Evolutionary conservation across 1,284 basidiomycete species (phyloP).

Genomic region (Sporisorium exsertum): DNA sequence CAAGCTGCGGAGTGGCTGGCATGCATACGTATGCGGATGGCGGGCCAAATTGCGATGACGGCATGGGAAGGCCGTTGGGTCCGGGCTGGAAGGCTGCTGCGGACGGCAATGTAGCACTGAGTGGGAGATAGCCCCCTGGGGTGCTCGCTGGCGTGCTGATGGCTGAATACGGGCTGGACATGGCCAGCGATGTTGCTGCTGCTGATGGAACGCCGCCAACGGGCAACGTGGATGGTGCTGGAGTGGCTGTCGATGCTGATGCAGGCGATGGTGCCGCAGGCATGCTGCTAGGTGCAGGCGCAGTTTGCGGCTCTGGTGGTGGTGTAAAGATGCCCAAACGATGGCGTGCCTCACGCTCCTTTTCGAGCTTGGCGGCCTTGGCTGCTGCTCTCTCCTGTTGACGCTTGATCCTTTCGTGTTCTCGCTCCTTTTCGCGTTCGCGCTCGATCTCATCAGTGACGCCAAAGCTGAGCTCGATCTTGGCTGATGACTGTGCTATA

Average conservation of each 20-base stretch:
- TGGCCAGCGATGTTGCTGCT: conserved; percentile 10
- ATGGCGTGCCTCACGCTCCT: conserved; percentile 40
- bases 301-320: conserved; percentile 16
- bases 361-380: conserved; percentile 45
- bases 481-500: conserved; percentile 22
- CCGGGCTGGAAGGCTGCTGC: conserved; percentile 11
- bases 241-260: conserved; percentile 9
- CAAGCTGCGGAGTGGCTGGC: conserved; percentile 22
- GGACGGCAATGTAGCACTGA: conserved; percentile 12
- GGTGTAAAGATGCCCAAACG: conserved; percentile 44
- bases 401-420: conserved; percentile 42
- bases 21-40: conserved; percentile 16
- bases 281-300: background rate
- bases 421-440: conserved; percentile 44
- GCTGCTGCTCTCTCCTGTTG: conserved; percentile 47
- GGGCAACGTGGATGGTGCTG: conserved; percentile 10
- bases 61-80: conserved; percentile 22
- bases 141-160: conserved; percentile 30
- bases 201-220: conserved; percentile 3
- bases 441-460: conserved; percentile 54
- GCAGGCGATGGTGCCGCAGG: conserved; percentile 15
- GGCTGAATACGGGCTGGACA: conserved; percentile 17
- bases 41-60: conserved; percentile 15
- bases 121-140: conserved; percentile 26
- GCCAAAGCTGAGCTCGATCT: conserved; percentile 39